A percentile compares a stretch with the other conserved stretches of the same genome.
Evolutionary conservation across 2,329 filamentous ascomycete genomes (phyloP).

Genomic region (Aspergillus carbonarius): DNA sequence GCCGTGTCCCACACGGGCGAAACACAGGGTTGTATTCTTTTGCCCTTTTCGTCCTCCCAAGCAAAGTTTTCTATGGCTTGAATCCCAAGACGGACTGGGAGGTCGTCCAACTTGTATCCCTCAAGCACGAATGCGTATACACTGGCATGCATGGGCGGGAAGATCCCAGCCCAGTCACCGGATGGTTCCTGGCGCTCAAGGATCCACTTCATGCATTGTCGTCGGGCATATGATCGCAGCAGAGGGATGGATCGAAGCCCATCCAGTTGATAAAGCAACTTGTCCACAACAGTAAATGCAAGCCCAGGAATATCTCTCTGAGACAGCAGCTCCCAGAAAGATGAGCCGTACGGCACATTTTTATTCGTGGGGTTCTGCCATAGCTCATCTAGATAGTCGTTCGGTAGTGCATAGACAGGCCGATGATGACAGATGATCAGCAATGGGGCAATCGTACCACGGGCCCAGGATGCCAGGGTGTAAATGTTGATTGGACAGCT

Average conservation of each 20-base stretch:
- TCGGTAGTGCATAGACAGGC: constrained; percentile 31
- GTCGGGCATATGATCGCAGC: constrained; percentile 18
- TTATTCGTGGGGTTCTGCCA: constrained; percentile 28
- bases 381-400: constrained; percentile 34
- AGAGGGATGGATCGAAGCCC: constrained; percentile 18
- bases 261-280: constrained; percentile 12
- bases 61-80: constrained; percentile 30
- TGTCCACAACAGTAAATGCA: constrained; percentile 18
- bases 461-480: constrained; percentile 24
- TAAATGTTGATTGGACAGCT: constrained; percentile 33
- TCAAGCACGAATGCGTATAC: constrained; percentile 32
- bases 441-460: constrained; percentile 14
- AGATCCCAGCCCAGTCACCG: constrained; percentile 33
- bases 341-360: constrained; percentile 15
- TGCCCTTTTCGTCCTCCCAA: constrained; percentile 26
- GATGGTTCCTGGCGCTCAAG: constrained; percentile 31
- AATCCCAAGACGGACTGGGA: constrained; percentile 20
- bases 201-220: constrained; percentile 30
- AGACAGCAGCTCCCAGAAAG: constrained; percentile 2
- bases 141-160: constrained; percentile 29
- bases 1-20: constrained; percentile 39
- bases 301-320: constrained; percentile 2
- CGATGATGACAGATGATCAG: constrained; percentile 27
- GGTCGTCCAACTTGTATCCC: constrained; percentile 24
- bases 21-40: constrained; percentile 28